Evolutionary conservation across 2,329 filamentous ascomycete species (phyloP).

Genomic region (Trichoderma asperellum): DNA sequence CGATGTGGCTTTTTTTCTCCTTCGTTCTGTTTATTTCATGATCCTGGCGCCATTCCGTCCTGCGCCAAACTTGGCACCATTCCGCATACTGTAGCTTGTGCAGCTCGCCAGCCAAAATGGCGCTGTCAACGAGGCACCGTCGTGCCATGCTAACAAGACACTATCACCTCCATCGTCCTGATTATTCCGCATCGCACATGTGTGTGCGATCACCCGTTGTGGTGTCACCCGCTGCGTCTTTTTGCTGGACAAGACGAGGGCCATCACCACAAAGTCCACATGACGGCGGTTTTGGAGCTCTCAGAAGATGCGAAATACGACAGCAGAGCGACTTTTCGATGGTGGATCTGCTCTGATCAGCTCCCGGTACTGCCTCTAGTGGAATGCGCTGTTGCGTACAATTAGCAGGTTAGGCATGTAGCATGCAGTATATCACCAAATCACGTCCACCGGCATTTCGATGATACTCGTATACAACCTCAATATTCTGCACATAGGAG

Average conservation of each 20-base stretch:
- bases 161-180: neutral
- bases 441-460: neutral
- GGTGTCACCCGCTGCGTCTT: slow-evolving; percentile 10
- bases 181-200: slow-evolving; percentile 6
- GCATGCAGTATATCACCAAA: neutral
- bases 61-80: slow-evolving; percentile 9
- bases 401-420: neutral
- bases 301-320: slow-evolving; percentile 6
- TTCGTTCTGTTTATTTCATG: neutral
- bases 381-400: neutral
- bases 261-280: slow-evolving; percentile 13
- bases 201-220: neutral
- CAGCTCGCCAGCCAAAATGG: slow-evolving; percentile 17
- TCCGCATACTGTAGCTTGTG: slow-evolving; percentile 18
- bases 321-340: slow-evolving; percentile 19
- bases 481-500: slow-evolving; percentile 10
- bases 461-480: neutral
- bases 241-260: neutral
- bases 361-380: slow-evolving; percentile 12
- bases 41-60: slow-evolving; percentile 17
- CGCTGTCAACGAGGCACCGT: slow-evolving; percentile 13
- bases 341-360: slow-evolving; percentile 19
- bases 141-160: slow-evolving; percentile 7
- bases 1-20: slow-evolving; percentile 13
- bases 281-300: slow-evolving; percentile 22